Base-by-base conservation (phyloP, 257 asterid genomes). In the Solanum corneliomulleri region DNA sequence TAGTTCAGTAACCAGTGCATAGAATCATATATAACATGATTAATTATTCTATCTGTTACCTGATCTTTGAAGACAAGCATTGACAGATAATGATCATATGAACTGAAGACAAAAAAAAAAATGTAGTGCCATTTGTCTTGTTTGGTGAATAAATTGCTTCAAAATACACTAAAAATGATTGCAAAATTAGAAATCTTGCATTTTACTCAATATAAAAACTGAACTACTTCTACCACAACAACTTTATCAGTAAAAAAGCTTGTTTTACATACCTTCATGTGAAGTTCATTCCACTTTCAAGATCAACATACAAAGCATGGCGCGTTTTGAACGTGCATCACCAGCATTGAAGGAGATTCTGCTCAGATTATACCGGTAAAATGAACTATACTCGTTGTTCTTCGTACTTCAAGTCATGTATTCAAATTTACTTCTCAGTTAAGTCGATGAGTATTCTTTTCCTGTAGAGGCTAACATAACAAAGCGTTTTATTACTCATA, bases 281-380 rank as follows among this genome's bases (percentile, higher is more conserved):
- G 56, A 62, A 84, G 33, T 45, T 45, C 31, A 14, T 84, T 58
- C 31, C 82, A 44, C n/a, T 27, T 72, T 29, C 62, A 35, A 70
- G 47, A 78, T 74, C 58, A 37, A 77, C 44, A 10, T 58, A 62
- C 9, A 29, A 64, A 80, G 70, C 31, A 93, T 95, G 98, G 93
- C 95, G 84, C 94, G 92, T 89, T 95, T 94, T 86, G 95, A 95
- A 88, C 95, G 97, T 92, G 95, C 94, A 76, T 97, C 99, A 31
- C 98, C 98, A 58, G 96, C 96, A 85, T 81, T 94, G 91, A 94
- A 89, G 91, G 98, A 93, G 92, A 89, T 97, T 88, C 95, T 97
- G 83, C 93, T 94, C 82, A 93, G 89, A 87, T 86, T 94, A 85
- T 94, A 97, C 93, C 90, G 94, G 98, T 95, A 89, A 83, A 87